Evolutionary conservation across 352 stramenopile species (phyloP), one percentile per base, ranked within the genome.

Genomic region (Phytophthora tubulina): DNA sequence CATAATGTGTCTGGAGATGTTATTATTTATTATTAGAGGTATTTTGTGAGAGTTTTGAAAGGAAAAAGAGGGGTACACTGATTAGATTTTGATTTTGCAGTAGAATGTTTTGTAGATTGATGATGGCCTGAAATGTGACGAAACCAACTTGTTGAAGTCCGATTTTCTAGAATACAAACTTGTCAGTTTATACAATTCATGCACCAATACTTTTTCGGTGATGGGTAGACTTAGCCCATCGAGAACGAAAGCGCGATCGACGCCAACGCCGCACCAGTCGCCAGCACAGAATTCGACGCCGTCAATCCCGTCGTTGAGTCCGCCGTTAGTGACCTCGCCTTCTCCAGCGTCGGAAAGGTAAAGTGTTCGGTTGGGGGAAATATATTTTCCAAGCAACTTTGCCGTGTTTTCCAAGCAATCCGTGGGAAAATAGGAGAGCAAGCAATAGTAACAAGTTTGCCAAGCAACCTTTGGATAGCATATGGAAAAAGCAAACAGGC

Each of bases 261-360:
- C 17, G 27, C 57, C 30, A 73, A 8, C 9, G 32, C 38, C 35
- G 39, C 63, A 11, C 63, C 51, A 31, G 17, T n/a, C 9, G 50
- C 51, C 63, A 57, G 33, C 14, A 35, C 45, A 5, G 68, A 63
- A 17, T 52, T 67, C 8, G 52, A 67, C 14, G 73, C 56, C 2
- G 27, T 63, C 4, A 45, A 63, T 6, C 36, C 53, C 5, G 55
- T 59, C 6, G 27, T 59, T 0, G 42, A 63, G 13, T 65, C 54
- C 11, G 56, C 48, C 0, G 65, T 60, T 14, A 75, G 30, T 0
- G 46, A 53, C 27, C 50, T 61, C 6, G 74, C 68, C 56, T 83
- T 81, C 13, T 64, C 36, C 17, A 87, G 55, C 14, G 63, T 73
- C 38, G 79, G 81, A 65, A 82, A 89, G 27, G 63, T 76, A 60